Evolutionary conservation across 371 early-diverging fungal species (phyloP).

Genomic region (Rhizopus delemar): DNA sequence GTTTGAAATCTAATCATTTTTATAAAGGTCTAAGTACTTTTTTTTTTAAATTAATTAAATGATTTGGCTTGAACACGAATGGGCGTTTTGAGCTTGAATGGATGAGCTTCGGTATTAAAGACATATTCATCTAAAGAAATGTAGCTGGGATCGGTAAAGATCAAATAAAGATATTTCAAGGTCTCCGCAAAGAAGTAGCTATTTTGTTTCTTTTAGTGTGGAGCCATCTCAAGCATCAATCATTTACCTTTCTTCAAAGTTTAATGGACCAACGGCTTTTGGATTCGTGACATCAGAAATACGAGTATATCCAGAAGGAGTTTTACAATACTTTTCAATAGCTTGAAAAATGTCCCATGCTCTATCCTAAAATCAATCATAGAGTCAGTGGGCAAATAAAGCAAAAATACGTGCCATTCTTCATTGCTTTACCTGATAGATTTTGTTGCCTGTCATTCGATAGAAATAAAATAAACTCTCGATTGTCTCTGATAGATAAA

Average conservation of each 20-base stretch:
- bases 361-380: conserved; percentile 40
- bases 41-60: conserved; percentile 12
- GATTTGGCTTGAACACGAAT: conserved; percentile 35
- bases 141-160: conserved; percentile 65
- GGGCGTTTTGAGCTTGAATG: conserved; percentile 48
- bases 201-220: conserved; percentile 9
- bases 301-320: conserved; percentile 63
- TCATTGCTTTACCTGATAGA: conserved; percentile 55
- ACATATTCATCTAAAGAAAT: conserved; percentile 77
- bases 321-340: conserved; percentile 67
- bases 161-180: conserved; percentile 87
- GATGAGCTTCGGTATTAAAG: conserved; percentile 78
- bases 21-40: not conserved
- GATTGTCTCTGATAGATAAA: conserved; percentile 64
- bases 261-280: conserved; percentile 21
- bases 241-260: conserved; percentile 50
- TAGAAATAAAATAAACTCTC: conserved; percentile 78
- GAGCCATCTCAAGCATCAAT: too few relatives aligned
- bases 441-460: conserved; percentile 70
- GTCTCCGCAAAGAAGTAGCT: conserved; percentile 91
- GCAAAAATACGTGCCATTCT: not conserved
- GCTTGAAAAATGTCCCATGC: conserved; percentile 70
- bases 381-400: not conserved
- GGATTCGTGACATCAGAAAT: conserved; percentile 51
- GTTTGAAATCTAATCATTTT: not conserved